Evolutionary conservation across 352 stramenopile genomes (phyloP).

Genomic region (Phytophthora cryptogea): DNA sequence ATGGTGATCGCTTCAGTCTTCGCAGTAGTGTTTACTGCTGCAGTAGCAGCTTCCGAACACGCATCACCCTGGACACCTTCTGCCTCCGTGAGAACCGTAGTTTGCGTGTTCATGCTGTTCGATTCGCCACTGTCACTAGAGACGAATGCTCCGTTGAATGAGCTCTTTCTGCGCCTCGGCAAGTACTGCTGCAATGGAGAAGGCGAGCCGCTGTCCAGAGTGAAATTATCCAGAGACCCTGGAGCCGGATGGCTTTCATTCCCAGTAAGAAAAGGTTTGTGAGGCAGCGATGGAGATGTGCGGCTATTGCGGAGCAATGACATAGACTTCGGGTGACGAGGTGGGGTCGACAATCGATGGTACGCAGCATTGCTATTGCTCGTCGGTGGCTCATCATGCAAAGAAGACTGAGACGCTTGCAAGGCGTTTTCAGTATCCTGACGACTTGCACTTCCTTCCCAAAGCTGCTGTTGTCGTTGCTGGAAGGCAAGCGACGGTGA

Average conservation of each 20-base stretch:
- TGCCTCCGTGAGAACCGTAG: slow-evolving; percentile 37
- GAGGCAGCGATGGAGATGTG: slow-evolving; percentile 35
- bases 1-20: slow-evolving; percentile 28
- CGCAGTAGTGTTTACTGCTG: neutral
- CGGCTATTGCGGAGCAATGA: slow-evolving; percentile 47
- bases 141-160: slow-evolving; percentile 50
- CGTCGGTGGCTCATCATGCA: slow-evolving; percentile 44
- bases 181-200: slow-evolving; percentile 19
- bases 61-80: slow-evolving; percentile 2
- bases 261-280: slow-evolving; percentile 17
- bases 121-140: slow-evolving; percentile 30
- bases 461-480: slow-evolving; percentile 39
- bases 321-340: slow-evolving; percentile 67
- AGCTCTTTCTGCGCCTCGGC: slow-evolving; percentile 39
- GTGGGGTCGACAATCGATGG: slow-evolving; percentile 66
- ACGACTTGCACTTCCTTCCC: slow-evolving; percentile 33
- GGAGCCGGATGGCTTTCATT: slow-evolving; percentile 39
- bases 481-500: slow-evolving; percentile 39
- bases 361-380: slow-evolving; percentile 34
- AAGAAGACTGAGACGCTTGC: slow-evolving; percentile 30
- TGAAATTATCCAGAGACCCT: slow-evolving; percentile 72
- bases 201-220: slow-evolving; percentile 40
- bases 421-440: slow-evolving; percentile 37
- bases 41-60: neutral
- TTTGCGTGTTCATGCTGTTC: neutral